These are phyloP conservation scores for Tulasnella sp. DNA, from an alignment of 768 basidiomycete genomes.

Conservation along the genomic window DNA sequence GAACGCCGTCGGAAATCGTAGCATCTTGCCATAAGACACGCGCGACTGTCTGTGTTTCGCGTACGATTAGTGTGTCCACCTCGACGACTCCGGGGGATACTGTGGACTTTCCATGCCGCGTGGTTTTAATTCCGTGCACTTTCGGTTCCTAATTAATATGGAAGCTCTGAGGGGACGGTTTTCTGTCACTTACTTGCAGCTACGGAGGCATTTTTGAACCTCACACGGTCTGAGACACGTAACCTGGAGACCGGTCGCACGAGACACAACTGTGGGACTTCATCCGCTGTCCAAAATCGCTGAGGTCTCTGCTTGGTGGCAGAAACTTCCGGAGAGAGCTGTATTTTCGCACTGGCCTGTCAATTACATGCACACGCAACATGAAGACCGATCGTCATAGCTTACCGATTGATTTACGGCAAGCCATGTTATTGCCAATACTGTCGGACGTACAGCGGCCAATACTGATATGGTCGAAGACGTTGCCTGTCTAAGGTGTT, in stretches of 20 bases:
- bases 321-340: slow-evolving; percentile 55
- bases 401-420: slow-evolving; percentile 77
- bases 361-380: neutral
- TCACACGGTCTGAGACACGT: slow-evolving; percentile 63
- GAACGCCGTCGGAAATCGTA: slow-evolving; percentile 43
- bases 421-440: slow-evolving; percentile 75
- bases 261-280: slow-evolving; percentile 53
- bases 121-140: slow-evolving; percentile 37
- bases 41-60: slow-evolving; percentile 57
- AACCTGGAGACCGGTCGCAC: slow-evolving; percentile 55
- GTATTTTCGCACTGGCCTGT: no score
- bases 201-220: slow-evolving; percentile 37
- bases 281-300: slow-evolving; percentile 61
- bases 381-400: neutral
- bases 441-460: slow-evolving; percentile 60
- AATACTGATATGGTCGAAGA: slow-evolving; percentile 43
- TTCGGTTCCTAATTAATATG: neutral
- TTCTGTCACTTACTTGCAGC: slow-evolving; percentile 3
- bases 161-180: neutral
- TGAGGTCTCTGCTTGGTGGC: slow-evolving; percentile 53
- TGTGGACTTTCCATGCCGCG: slow-evolving; percentile 48
- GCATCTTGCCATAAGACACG: slow-evolving; percentile 87
- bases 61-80: slow-evolving; percentile 51
- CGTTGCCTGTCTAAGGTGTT: neutral
- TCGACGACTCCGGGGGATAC: slow-evolving; percentile 37